Percentiles rank a stretch among this genome's conserved stretches.
These are phyloP conservation scores for Penicillium sp. DNA, from an alignment of 2,329 filamentous ascomycete species.

Conservation along the genomic window DNA sequence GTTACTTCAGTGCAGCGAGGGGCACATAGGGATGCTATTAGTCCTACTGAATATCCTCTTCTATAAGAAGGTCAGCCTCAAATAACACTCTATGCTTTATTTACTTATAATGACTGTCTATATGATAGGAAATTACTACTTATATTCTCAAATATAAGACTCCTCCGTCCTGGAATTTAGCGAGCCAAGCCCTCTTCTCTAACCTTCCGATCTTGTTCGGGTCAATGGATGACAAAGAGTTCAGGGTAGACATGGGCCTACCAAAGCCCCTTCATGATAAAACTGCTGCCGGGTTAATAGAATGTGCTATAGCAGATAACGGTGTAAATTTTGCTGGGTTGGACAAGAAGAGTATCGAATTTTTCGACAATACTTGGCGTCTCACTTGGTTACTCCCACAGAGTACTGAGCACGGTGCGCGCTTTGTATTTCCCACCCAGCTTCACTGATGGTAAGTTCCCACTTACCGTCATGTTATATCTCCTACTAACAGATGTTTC, in stretches of 20 bases:
- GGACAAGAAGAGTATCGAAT: background rate
- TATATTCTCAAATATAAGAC: background rate
- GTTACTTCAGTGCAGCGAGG: background rate
- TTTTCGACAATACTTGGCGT: background rate
- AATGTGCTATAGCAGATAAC: background rate
- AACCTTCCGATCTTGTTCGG: background rate
- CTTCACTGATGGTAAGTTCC: background rate
- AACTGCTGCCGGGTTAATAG: background rate
- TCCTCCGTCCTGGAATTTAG: background rate
- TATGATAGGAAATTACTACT: background rate
- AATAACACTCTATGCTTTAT: background rate
- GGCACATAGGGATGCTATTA: background rate
- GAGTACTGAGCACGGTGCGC: background rate
- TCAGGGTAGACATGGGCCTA: background rate
- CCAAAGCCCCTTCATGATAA: background rate
- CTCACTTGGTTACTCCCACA: background rate
- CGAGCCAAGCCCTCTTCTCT: background rate
- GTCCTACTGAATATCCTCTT: background rate
- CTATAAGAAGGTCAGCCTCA: background rate
- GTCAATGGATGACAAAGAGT: background rate
- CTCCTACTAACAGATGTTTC: background rate
- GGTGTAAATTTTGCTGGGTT: background rate
- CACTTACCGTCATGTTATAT: background rate
- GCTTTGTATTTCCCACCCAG: background rate
- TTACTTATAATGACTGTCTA: background rate